phyloP scores from a whole-genome alignment of 2,329 filamentous ascomycete genomes.

The Nemania sp. region DNA sequence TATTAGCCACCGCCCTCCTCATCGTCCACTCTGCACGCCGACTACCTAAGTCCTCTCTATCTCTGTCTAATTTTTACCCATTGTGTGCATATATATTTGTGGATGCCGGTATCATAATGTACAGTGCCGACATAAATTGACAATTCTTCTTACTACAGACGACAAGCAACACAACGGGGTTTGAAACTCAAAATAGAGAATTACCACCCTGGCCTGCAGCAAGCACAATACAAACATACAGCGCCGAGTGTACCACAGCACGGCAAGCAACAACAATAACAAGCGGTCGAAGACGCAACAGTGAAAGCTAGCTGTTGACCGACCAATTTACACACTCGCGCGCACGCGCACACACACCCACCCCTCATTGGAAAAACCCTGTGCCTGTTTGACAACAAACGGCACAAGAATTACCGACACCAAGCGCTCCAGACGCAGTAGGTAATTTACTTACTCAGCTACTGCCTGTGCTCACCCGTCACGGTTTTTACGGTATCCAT shows the following conservation, averaged over 20 bases:
- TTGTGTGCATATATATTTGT: background rate
- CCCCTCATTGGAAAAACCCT: too few species aligned
- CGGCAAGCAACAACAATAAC: background rate
- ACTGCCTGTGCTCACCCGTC: conserved; percentile 26
- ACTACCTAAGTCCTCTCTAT: background rate
- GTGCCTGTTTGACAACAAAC: too few species aligned
- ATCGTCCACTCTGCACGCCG: conserved; percentile 3
- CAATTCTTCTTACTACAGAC: conserved; percentile 14
- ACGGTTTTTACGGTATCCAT: conserved; percentile 17
- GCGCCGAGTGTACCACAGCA: background rate
- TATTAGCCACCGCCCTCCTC: conserved; percentile 3
- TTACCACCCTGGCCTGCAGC: conserved; percentile 5
- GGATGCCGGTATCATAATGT: conserved; percentile 12
- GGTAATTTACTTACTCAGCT: conserved; percentile 27
- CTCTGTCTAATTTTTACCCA: background rate
- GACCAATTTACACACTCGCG: background rate
- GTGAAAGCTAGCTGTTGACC: background rate
- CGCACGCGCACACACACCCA: too few species aligned
- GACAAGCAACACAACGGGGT: conserved; percentile 3
- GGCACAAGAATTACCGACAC: conserved; percentile 9
- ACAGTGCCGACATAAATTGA: conserved; percentile 11
- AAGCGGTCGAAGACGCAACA: background rate
- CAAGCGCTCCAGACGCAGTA: conserved; percentile 18
- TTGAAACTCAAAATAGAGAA: conserved; percentile 10
- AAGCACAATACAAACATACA: background rate